A percentile compares a stretch with the other conserved stretches of the same genome.
Conservation (phyloP, 1,139 yeast species). For the Geotrichum cucujoidarum region DNA sequence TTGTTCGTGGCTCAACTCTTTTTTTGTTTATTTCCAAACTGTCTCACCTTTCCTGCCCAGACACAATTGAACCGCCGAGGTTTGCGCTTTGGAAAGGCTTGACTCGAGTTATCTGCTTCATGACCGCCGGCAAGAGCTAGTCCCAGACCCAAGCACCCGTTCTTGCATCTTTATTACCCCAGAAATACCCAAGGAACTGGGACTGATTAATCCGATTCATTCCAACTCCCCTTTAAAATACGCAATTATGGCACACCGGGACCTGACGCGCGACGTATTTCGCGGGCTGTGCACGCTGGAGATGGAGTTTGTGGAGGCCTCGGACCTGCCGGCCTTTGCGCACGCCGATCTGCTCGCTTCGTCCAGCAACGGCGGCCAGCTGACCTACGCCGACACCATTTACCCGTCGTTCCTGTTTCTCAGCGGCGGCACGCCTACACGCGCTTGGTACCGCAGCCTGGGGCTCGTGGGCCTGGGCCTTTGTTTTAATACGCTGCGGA, state of each 20-base stretch:
- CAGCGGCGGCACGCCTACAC: constrained; percentile 32
- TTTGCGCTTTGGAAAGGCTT: no score
- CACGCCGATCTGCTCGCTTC: constrained; percentile 27
- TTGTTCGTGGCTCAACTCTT: no score
- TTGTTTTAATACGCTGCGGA: constrained; percentile 30
- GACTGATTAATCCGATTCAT: background rate
- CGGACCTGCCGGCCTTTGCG: constrained; percentile 25
- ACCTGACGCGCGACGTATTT: constrained; percentile 33
- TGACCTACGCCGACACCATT: constrained; percentile 39
- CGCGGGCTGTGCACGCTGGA: constrained; percentile 38
- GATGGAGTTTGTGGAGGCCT: constrained; percentile 35
- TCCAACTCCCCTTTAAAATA: background rate
- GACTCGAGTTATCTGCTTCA: no score
- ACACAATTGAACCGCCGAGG: no score
- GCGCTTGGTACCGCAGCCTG: constrained; percentile 26
- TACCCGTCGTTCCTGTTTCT: constrained; percentile 38
- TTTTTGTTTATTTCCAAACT: no score
- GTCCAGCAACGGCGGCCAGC: constrained; percentile 27
- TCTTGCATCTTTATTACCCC: no score
- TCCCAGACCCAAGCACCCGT: background rate
- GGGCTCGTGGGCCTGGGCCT: constrained; percentile 37
- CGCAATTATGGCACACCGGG: constrained; percentile 22
- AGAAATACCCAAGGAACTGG: no score
- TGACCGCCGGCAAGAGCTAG: background rate
- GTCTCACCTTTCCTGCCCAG: no score